Evolutionary conservation across 2,329 filamentous ascomycete species (phyloP).

Genomic region (Fusarium ramigenum): DNA sequence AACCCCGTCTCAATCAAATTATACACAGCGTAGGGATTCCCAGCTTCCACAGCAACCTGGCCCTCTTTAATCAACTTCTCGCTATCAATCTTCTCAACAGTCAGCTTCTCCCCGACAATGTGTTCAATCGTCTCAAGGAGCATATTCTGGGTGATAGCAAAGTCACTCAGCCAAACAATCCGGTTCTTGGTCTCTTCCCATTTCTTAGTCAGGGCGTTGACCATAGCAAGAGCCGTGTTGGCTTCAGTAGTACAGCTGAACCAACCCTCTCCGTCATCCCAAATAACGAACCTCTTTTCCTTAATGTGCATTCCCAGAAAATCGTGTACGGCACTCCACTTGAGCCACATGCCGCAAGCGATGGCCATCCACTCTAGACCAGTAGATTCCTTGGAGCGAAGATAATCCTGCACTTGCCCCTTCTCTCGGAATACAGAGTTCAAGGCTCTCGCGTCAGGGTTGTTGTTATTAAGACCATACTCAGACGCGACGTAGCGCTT

Average conservation of each 20-base stretch:
- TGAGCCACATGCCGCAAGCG: conserved; percentile 13
- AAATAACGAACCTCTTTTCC: conserved; percentile 1
- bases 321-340: conserved; percentile 2
- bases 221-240: conserved; percentile 1
- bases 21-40: not conserved
- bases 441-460: not conserved
- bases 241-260: conserved; percentile 8
- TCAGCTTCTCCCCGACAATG: not conserved
- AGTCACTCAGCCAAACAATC: conserved; percentile 1
- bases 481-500: conserved; percentile 1
- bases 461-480: conserved; percentile 15
- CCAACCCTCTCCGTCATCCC: conserved; percentile 9
- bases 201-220: not conserved
- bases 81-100: not conserved
- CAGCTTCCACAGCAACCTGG: not conserved
- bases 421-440: conserved; percentile 9
- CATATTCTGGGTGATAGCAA: conserved; percentile 4
- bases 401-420: conserved; percentile 7
- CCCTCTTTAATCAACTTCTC: not conserved
- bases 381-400: not conserved
- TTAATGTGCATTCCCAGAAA: conserved; percentile 15
- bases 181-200: conserved; percentile 15
- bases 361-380: conserved; percentile 13
- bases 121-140: not conserved
- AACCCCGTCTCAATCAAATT: conserved; percentile 2